Conservation (phyloP, 257 asterid species). For the Marsdenia floribunda region DNA sequence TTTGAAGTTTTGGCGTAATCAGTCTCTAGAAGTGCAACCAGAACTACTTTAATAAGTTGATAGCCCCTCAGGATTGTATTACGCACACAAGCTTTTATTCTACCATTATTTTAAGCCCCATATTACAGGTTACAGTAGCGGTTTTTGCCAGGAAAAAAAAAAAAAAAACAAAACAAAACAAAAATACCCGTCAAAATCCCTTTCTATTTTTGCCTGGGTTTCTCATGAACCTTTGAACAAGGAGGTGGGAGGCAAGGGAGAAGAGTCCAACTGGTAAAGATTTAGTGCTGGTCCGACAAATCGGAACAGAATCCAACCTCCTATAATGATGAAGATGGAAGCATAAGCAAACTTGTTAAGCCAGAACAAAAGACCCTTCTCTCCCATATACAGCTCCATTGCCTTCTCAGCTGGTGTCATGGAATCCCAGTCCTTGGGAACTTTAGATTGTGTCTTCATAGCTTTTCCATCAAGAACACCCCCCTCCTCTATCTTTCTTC, state of each 20-base stretch:
- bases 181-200: neutral
- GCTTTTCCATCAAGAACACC: conserved; percentile 15
- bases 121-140: neutral
- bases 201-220: neutral
- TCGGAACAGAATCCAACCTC: conserved; percentile 83
- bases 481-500: conserved; percentile 31
- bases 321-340: conserved; percentile 70
- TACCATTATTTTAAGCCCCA: neutral
- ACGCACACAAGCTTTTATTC: neutral
- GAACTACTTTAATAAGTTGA: neutral
- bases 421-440: conserved; percentile 73
- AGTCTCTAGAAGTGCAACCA: neutral
- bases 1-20: neutral
- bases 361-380: conserved; percentile 74
- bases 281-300: conserved; percentile 78
- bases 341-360: conserved; percentile 90
- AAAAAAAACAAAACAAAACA: neutral
- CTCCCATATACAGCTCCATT: conserved; percentile 66
- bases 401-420: conserved; percentile 72
- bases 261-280: conserved; percentile 75
- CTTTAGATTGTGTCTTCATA: conserved; percentile 20
- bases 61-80: neutral
- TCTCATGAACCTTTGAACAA: conserved; percentile 41
- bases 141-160: too few species aligned
- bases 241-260: conserved; percentile 64